Percentiles rank a stretch among this genome's conserved stretches.
These are phyloP conservation scores for Simplicillium sp. DNA, from an alignment of 2,329 filamentous ascomycete species.

Conservation along the genomic window DNA sequence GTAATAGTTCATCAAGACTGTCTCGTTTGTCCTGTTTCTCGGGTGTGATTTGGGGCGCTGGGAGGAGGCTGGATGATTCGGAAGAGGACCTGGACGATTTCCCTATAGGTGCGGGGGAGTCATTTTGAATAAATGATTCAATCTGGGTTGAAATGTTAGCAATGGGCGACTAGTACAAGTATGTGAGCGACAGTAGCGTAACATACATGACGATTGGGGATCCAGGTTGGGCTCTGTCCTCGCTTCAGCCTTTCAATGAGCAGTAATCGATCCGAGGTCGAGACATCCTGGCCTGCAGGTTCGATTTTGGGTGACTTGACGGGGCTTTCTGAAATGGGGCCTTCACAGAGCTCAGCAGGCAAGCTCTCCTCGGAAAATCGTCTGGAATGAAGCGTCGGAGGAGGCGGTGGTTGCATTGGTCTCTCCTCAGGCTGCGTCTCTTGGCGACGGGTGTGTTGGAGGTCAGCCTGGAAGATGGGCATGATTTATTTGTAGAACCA, in stretches of 20 bases:
- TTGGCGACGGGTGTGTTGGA: constrained; percentile 25
- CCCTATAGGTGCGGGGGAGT: constrained; percentile 6
- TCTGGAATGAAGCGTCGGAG: constrained; percentile 8
- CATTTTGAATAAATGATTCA: constrained; percentile 24
- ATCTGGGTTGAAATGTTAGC: constrained; percentile 19
- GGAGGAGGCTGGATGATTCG: constrained; percentile 30
- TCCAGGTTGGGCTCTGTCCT: constrained; percentile 67
- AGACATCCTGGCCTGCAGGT: constrained; percentile 14
- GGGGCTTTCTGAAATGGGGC: constrained; percentile 37
- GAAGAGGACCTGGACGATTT: constrained; percentile 21
- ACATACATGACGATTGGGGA: constrained; percentile 52
- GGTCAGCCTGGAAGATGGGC: constrained; percentile 49
- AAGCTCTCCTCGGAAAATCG: constrained; percentile 50
- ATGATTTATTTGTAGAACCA: constrained; percentile 29
- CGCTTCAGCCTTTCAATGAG: constrained; percentile 79
- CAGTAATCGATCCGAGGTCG: constrained; percentile 56
- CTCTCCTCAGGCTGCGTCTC: constrained; percentile 10
- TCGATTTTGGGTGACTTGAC: constrained; percentile 10
- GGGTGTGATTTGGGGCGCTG: constrained; percentile 37
- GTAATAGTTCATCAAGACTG: constrained; percentile 29
- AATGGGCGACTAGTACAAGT: not conserved
- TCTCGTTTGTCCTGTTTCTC: constrained; percentile 24
- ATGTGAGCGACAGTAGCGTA: not conserved
- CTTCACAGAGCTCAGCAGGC: constrained; percentile 51
- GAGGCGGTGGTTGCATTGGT: constrained; percentile 3